phyloP scores from a whole-genome alignment of 345 rosid species.

The Viola odorata region DNA sequence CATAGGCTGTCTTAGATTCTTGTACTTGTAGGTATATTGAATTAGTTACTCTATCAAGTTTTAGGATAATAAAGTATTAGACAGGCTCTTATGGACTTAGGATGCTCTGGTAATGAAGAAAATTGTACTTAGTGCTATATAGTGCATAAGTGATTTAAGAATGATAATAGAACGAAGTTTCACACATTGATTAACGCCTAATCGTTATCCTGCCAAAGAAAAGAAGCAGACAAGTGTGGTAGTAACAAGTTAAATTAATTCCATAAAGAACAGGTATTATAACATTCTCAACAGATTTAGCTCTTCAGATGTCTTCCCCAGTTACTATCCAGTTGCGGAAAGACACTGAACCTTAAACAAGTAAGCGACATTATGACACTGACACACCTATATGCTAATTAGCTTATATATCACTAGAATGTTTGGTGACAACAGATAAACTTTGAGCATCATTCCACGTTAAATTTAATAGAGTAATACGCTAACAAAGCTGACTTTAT shows the following conservation, averaged over 20 bases:
- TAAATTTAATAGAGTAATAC: too few species aligned
- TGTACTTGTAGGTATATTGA: conserved; percentile 35
- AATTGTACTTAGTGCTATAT: conserved; percentile 20
- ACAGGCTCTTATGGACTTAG: conserved; percentile 23
- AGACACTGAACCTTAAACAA: not conserved
- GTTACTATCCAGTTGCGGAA: not conserved
- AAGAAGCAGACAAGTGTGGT: too few species aligned
- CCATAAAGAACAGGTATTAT: too few species aligned
- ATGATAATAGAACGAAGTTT: conserved; percentile 3
- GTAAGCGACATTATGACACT: not conserved
- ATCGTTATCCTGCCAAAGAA: not conserved
- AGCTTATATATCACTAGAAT: too few species aligned
- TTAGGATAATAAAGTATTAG: conserved; percentile 47
- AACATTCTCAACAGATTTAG: too few species aligned
- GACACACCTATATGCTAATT: not conserved
- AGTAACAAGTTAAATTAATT: too few species aligned
- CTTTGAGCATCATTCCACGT: too few species aligned
- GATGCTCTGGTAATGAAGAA: conserved; percentile 18
- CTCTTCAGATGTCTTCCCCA: too few species aligned
- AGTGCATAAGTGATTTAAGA: conserved; percentile 15
- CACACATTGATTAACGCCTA: not conserved
- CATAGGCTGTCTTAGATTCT: conserved; percentile 47
- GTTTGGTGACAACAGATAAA: too few species aligned
- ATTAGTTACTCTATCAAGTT: conserved; percentile 36
- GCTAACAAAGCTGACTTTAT: too few species aligned